Base-by-base conservation (phyloP, 2,329 filamentous ascomycete genomes). In the Beauveria brongniartii region DNA sequence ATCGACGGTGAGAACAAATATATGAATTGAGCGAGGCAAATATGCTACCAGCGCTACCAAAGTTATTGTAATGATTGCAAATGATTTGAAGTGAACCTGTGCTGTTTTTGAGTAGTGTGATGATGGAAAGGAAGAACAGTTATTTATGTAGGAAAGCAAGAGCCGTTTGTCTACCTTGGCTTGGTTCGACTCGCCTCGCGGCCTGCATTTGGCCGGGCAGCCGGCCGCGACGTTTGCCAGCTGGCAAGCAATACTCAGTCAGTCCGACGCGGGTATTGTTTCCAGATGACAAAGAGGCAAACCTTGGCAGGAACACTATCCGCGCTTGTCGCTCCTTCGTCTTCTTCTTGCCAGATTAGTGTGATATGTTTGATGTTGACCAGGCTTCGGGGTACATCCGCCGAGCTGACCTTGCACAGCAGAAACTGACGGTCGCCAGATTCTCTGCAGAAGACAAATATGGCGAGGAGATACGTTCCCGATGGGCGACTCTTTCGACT, bases 81-180 rank as follows among this genome's bases (percentile, higher is more conserved):
- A 46, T 54, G 57, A 59, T 30, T 40, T 59, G 20, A 47, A 53
- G n/a, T 59, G 57, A 59, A 59, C 54, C 28, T 54, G 40, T 59
- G 56, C 8, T 59, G 24, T 22, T 52, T 52, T 52, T 8, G 37
- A 44, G 44, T 20, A 20, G 28, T 53, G 50, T 24, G 37, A 22
- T 16, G 40, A 24, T 47, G 50, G 57, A 24, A 37, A 37, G 34
- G 47, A 30, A 40, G 14, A 53, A 30, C 9, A 34, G 16, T 54
- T 53, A 54, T 59, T 59, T 54, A 59, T 59, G 57, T 30, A 59
- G 41, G n/a, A 59, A 59, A 53, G 57, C 24, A 59, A 46, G 50
- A 54, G 28, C 50, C n/a, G 28, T 20, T 26, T 24, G 30, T 28
- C 26, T 20, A 40, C 3, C 56, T 51, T 12, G 34, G 28, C 16